phyloP scores from a whole-genome alignment of 1,284 basidiomycete species.

The Sporisorium sorghi region DNA sequence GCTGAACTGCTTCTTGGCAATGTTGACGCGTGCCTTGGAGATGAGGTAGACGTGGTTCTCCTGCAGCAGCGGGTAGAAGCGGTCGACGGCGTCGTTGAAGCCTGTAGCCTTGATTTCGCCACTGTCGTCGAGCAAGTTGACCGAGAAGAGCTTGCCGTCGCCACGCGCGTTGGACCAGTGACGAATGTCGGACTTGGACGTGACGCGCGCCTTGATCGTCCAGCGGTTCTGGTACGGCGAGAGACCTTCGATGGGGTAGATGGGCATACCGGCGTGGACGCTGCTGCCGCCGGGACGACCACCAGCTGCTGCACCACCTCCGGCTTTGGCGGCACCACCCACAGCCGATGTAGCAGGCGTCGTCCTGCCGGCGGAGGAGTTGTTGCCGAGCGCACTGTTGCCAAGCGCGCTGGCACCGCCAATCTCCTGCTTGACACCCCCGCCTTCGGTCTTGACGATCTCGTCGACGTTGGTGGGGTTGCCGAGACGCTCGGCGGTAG shows the following conservation, averaged over 20 bases:
- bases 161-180: conserved; percentile 90
- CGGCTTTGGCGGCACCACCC: conserved; percentile 25
- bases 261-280: conserved; percentile 68
- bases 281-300: conserved; percentile 54
- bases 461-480: conserved; percentile 60
- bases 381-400: conserved; percentile 38
- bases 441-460: conserved; percentile 26
- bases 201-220: conserved; percentile 96
- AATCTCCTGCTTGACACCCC: conserved; percentile 39
- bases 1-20: conserved; percentile 97
- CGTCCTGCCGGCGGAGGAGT: conserved; percentile 46
- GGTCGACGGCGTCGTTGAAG: conserved; percentile 89
- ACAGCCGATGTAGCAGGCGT: conserved; percentile 45
- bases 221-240: conserved; percentile 96
- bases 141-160: conserved; percentile 94
- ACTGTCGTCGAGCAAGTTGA: conserved; percentile 93
- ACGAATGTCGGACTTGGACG: conserved; percentile 87
- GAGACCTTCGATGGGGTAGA: conserved; percentile 91
- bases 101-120: conserved; percentile 75
- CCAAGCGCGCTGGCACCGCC: conserved; percentile 19
- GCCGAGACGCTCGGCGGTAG: conserved; percentile 57
- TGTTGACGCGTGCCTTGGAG: conserved; percentile 88
- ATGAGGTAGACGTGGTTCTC: conserved; percentile 95
- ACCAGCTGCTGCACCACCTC: conserved; percentile 13
- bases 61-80: conserved; percentile 83